Base-by-base conservation (phyloP, 345 rosid species). In the Hevea brasiliensis region DNA sequence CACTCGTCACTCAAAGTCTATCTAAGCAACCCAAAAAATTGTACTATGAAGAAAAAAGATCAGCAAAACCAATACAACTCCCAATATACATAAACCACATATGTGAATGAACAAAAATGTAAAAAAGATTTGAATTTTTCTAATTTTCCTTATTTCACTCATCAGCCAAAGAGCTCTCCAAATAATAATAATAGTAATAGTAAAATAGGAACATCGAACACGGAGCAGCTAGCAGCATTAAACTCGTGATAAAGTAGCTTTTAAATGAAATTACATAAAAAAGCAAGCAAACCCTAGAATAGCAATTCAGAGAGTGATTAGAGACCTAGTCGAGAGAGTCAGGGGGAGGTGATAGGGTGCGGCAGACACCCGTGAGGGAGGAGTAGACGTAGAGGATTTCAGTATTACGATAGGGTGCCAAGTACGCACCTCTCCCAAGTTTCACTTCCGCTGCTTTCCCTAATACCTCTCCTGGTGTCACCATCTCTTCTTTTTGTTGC, bases 391-490 rank as follows among this genome's bases (percentile, higher is more conserved):
- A 80, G 35, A 42, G 45, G n/a, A 75, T 55, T 0, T 75, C 73
- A 32, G 90, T 80, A 61, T 80, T 71, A 60, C 84, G 90, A 72
- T 81, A 83, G 47, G 85, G 72, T 27, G 88, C 88, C 37, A 80
- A 71, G 75, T 92, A 91, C 4, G 99, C 86, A 24, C 99, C 98
- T 65, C 84, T 89, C 10, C 99, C 98, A 10, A 97, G 81, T 79
- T 81, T 92, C 48, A 95, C 64, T 26, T 89, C 88, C 0, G 78
- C 68, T 20, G 84, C 83, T 67, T 76, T 87, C 0, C 99, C 98
- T 66, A 95, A 70, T 1, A 85, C 78, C 35, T 95, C 97, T 70
- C 99, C 98, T 0, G 99, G 98, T 26, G 97, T 90, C 68, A 91
- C 97, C 80, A 82, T 47, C 60, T 69, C 82, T 67, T 51, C 73